Percentiles rank a stretch among this genome's conserved stretches.
These are phyloP conservation scores for Cladosporium sp. DNA, from an alignment of 2,329 filamentous ascomycete species.

Conservation along the genomic window DNA sequence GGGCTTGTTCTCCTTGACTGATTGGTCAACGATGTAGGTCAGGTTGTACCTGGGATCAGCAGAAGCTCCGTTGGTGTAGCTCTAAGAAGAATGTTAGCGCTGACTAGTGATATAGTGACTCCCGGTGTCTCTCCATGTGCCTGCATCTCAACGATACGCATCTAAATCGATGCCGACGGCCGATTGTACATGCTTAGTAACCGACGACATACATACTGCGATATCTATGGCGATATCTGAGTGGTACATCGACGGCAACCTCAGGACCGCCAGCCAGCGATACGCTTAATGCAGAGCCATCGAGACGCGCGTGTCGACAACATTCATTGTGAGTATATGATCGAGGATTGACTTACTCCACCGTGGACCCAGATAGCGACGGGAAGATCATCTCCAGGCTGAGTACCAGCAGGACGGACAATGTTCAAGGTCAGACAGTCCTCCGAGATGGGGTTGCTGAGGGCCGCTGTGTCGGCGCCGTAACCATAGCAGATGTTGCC, in stretches of 20 bases:
- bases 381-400: constrained; percentile 49
- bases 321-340: background rate
- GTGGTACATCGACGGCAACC: background rate
- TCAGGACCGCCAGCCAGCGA: background rate
- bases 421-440: constrained; percentile 64
- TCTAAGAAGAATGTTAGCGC: background rate
- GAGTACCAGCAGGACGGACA: constrained; percentile 45
- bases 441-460: constrained; percentile 40
- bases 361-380: constrained; percentile 65
- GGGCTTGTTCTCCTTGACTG: constrained; percentile 55
- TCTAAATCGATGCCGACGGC: background rate
- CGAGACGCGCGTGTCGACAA: background rate
- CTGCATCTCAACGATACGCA: background rate
- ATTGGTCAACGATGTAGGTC: constrained; percentile 63
- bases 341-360: constrained; percentile 43
- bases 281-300: background rate
- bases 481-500: constrained; percentile 40
- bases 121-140: no score
- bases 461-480: constrained; percentile 8
- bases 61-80: constrained; percentile 44
- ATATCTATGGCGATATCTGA: background rate
- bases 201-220: background rate
- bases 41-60: constrained; percentile 46
- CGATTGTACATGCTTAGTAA: background rate
- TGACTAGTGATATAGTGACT: background rate